Conservation (phyloP, 2,329 filamentous ascomycete genomes). For the Paraphaeosphaeria minitans region DNA sequence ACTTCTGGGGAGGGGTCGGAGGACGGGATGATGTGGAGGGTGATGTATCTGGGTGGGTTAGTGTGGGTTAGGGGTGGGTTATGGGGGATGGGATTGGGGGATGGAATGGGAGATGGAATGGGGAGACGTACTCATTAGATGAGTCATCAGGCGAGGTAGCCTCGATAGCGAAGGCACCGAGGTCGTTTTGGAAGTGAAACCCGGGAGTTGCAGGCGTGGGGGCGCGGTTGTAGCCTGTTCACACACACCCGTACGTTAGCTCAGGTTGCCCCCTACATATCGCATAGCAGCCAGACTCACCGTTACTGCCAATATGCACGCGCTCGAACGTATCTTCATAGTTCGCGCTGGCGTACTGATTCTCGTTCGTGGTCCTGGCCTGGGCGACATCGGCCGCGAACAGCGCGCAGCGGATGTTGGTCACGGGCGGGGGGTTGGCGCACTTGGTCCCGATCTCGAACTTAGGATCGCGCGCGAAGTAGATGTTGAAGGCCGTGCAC, state of each 20-base stretch:
- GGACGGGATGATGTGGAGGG: not conserved
- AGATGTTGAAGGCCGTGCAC: conserved; percentile 22
- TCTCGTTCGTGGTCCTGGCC: not conserved
- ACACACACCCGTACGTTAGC: not conserved
- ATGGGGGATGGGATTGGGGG: too few species aligned
- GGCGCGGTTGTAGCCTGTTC: not conserved
- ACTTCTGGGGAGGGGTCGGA: not conserved
- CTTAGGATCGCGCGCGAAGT: conserved; percentile 14
- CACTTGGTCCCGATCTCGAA: conserved; percentile 2
- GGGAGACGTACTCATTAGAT: too few species aligned
- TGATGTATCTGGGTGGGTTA: not conserved
- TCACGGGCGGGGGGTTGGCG: conserved; percentile 10
- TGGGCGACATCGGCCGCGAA: not conserved
- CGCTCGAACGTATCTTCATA: not conserved
- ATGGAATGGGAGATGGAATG: too few species aligned
- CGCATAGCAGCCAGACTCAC: not conserved
- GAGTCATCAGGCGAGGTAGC: too few species aligned
- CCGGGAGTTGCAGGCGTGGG: too few species aligned
- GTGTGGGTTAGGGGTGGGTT: not conserved
- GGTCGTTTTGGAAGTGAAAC: not conserved
- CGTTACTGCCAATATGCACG: not conserved
- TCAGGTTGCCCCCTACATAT: too few species aligned
- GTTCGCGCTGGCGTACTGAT: not conserved
- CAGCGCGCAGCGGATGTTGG: conserved; percentile 17
- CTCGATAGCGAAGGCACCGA: not conserved